Evolutionary conservation across 352 stramenopile species (phyloP), one percentile per base, ranked within the genome.

Genomic region (Phytopythium chamaehyphon): DNA sequence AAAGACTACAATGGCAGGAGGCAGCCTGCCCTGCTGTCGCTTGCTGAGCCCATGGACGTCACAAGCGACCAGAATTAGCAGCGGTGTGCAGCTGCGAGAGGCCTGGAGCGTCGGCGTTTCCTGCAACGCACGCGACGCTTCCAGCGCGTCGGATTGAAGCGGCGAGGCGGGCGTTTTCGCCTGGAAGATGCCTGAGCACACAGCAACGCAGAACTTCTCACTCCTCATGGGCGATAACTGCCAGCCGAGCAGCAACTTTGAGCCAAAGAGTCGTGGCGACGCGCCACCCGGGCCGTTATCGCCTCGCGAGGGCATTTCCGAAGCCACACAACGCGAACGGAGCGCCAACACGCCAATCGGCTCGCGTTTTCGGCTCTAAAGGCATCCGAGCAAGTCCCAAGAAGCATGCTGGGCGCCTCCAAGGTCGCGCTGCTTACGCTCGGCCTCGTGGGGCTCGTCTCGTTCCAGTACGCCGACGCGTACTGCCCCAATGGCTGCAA

Each of bases 401-500:
- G 12, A 56, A 64, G 33, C 14, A 84, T 87, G 73, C 26, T 80
- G 51, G 59, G 68, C 18, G 37, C 70, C 39, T 64, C 63, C 31
- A 76, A 71, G 47, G 66, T 76, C 47, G 62, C 59, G 47, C 46
- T 82, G 18, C 51, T 83, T 19, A 68, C 51, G 38, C 42, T 82
- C 18, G 61, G 48, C 37, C 39, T 67, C 19, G 35, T 81, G 45
- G 54, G 57, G 37, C 47, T 84, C 31, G 18, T 81, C 50, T 47
- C 48, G 23, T 61, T 63, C 1, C 48, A 51, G 35, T 55, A 71
- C 18, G 73, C 66, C 39, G 61, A 56, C n/a, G 76, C 61, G 12
- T 90, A 90, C 59, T 93, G 84, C 55, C 80, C 81, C 15, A 94
- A 92, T 40, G 80, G 77, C 33, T 95, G 86, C 70, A 93, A 88